These are phyloP conservation scores for Pelargonium nanum DNA, from an alignment of 345 rosid species.

Conservation along the genomic window DNA sequence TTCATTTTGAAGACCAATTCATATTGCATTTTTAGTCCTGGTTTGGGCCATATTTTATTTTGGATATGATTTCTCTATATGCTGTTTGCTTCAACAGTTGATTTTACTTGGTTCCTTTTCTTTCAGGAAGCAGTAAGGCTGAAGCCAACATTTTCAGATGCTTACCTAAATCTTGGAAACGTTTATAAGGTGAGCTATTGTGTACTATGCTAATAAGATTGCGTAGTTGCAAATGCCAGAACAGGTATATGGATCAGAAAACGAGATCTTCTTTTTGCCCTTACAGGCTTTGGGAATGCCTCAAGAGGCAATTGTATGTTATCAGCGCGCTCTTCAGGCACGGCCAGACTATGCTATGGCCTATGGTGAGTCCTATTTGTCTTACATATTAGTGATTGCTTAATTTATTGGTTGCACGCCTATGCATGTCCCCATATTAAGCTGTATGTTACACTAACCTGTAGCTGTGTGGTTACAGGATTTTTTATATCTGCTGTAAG, in stretches of 20 bases:
- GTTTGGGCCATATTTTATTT: too few species aligned
- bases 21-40: too few species aligned
- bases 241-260: constrained; percentile 23
- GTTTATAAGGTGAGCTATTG: constrained; percentile 79
- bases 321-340: constrained; percentile 79
- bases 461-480: too few species aligned
- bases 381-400: too few species aligned
- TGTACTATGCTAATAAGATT: constrained; percentile 17
- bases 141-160: constrained; percentile 88
- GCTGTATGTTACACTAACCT: too few species aligned
- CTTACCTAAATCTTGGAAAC: constrained; percentile 89
- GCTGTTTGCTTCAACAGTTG: neutral
- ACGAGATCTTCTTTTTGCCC: constrained; percentile 26
- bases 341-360: constrained; percentile 78
- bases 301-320: constrained; percentile 85
- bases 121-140: constrained; percentile 90
- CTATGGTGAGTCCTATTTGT: constrained; percentile 53
- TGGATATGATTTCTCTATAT: too few species aligned
- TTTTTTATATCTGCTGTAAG: too few species aligned
- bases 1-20: too few species aligned
- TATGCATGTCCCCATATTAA: too few species aligned
- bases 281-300: constrained; percentile 87
- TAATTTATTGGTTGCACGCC: too few species aligned
- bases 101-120: neutral
- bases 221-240: constrained; percentile 25